These are phyloP conservation scores for Penicillium egyptiacum DNA, from an alignment of 495 filamentous ascomycete species.

Conservation along the genomic window DNA sequence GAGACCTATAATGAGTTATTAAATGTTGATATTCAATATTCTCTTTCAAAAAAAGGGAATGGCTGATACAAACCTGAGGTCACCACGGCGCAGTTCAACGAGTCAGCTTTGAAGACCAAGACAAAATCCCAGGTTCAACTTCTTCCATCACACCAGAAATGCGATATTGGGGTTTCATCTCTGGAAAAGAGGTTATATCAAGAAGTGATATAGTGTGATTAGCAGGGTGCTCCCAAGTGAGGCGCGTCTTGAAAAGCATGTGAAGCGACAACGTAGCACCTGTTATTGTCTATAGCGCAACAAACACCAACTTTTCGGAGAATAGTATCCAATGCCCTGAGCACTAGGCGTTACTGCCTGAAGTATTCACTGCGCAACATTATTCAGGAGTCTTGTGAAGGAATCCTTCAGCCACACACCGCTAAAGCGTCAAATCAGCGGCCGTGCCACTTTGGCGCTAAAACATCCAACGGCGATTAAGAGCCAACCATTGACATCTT, in stretches of 20 bases:
- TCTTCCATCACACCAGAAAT: background rate
- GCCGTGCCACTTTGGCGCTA: background rate
- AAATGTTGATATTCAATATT: background rate
- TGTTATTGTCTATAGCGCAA: background rate
- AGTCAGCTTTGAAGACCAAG: background rate
- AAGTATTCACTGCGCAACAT: conserved; percentile 1
- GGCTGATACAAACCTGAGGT: background rate
- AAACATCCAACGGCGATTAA: conserved; percentile 5
- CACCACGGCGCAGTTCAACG: background rate
- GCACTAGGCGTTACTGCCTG: background rate
- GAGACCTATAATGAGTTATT: background rate
- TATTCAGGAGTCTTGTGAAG: background rate
- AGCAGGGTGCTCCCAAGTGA: background rate
- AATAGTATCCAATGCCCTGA: background rate
- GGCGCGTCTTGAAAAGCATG: background rate
- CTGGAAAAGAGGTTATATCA: background rate
- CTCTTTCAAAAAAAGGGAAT: background rate
- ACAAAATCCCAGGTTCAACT: background rate
- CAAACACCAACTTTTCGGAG: background rate
- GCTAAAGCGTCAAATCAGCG: background rate
- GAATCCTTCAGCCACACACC: background rate
- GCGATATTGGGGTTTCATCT: background rate
- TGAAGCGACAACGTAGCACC: background rate
- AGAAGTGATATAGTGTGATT: background rate
- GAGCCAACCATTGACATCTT: conserved; percentile 7